These are phyloP conservation scores for Ormosia emarginata DNA, from an alignment of 306 rosid species.

Conservation along the genomic window DNA sequence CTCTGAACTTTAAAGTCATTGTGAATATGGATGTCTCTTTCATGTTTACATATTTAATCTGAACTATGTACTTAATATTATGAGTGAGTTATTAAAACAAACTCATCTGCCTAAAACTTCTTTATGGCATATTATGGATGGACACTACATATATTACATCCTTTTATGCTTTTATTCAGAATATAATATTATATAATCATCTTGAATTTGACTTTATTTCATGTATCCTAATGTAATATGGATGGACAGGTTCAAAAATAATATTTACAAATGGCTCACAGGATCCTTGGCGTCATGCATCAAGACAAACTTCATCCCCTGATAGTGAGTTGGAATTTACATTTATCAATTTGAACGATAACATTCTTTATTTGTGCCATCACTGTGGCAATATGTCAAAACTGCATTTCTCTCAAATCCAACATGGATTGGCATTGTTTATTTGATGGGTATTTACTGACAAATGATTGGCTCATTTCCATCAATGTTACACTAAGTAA, in stretches of 20 bases:
- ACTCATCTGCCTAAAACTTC: neutral
- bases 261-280: slow-evolving; percentile 89
- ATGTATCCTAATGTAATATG: slow-evolving; percentile 23
- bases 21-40: neutral
- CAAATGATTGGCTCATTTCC: slow-evolving; percentile 2
- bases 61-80: neutral
- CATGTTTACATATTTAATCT: neutral
- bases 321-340: slow-evolving; percentile 60
- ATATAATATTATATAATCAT: neutral
- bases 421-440: neutral
- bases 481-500: neutral
- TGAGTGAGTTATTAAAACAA: neutral
- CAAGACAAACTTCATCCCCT: slow-evolving; percentile 76
- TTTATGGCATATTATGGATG: neutral
- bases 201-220: slow-evolving; percentile 1
- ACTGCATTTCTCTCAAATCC: neutral
- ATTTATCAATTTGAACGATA: neutral
- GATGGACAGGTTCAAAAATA: slow-evolving; percentile 76
- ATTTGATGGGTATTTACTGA: neutral
- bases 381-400: neutral
- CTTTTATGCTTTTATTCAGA: neutral
- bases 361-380: neutral
- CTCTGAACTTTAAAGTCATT: neutral
- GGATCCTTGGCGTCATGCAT: slow-evolving; percentile 98
- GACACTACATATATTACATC: neutral